These are phyloP conservation scores for Xylaria hypoxylon DNA, from an alignment of 2,329 filamentous ascomycete species.

Conservation along the genomic window DNA sequence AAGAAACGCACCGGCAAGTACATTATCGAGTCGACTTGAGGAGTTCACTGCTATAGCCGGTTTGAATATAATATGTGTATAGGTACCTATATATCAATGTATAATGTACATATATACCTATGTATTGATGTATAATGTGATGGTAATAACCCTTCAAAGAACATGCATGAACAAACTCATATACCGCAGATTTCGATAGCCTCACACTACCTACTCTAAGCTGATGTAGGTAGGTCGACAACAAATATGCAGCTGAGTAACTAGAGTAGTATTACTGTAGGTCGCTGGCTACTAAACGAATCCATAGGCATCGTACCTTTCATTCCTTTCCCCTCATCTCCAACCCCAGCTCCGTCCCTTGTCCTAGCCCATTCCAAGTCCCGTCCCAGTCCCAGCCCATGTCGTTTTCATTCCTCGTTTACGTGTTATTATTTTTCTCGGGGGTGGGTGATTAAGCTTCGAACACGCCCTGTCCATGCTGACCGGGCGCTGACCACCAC, in stretches of 20 bases:
- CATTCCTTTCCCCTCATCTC: conserved; percentile 7
- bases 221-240: not conserved
- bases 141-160: not conserved
- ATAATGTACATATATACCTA: not conserved
- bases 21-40: not conserved
- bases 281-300: not conserved
- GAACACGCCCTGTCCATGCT: conserved; percentile 13
- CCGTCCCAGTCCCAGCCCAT: conserved; percentile 4
- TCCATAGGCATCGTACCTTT: not conserved
- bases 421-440: not conserved
- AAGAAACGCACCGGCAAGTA: not conserved
- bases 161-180: too few relatives aligned
- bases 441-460: not conserved
- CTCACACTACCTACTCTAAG: too few relatives aligned
- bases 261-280: not conserved
- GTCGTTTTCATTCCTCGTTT: not conserved
- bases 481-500: conserved; percentile 8
- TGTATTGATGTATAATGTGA: not conserved
- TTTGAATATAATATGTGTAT: too few relatives aligned
- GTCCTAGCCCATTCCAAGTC: conserved; percentile 8
- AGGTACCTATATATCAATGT: too few relatives aligned
- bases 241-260: not conserved
- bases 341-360: conserved; percentile 15
- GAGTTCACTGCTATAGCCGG: too few relatives aligned
- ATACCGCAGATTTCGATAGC: not conserved